Base-by-base conservation (phyloP, 257 asterid species). In the Solanum pinnatisectum region DNA sequence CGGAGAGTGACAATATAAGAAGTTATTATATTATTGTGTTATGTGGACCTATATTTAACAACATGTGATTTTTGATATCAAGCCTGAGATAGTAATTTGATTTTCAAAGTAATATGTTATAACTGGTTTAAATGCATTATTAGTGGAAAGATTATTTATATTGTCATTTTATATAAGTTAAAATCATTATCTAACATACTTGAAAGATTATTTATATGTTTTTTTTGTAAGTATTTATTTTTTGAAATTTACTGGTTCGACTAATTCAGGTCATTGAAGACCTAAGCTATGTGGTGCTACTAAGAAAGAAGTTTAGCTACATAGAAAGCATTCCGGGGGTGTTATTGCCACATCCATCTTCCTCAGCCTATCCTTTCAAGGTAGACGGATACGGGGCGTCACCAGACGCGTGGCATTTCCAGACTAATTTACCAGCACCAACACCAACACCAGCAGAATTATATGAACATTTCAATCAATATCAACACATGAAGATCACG, bases 271-370 rank as follows among this genome's bases (percentile, higher is more conserved):
- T 97, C 5, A 87, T 97, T 84, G 99, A 97, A 88, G 99, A 97
- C 89, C 73, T 97, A 90, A 97, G 98, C 94, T 95, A 96, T 85
- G 98, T 96, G 20, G 98, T 96, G 90, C 76, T 96, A 86, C 95
- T 97, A 14, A 95, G 99, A 77, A 97, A 96, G 94, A 97, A 96
- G 90, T 84, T 96, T 72, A 91, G 98, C 90, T 97, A 96, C 95
- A 93, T 97, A 12, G 99, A 97, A 46, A 97, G 98, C 97, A 96
- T 97, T 4, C 99, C 99, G 30, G 99, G 99, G 83, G 99, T 95
- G 2, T 90, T 97, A 23, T 82, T 97, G 56, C 99, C 99, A 59
- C 99, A 97, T 84, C 99, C 99, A 86, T 96, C 99, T 2, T 95
- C 99, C 83, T 63, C 96, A 52, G 90, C 95, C 9, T 94, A 92